These are phyloP conservation scores for Echium plantagineum DNA, from an alignment of 257 asterid genomes.

Conservation along the genomic window DNA sequence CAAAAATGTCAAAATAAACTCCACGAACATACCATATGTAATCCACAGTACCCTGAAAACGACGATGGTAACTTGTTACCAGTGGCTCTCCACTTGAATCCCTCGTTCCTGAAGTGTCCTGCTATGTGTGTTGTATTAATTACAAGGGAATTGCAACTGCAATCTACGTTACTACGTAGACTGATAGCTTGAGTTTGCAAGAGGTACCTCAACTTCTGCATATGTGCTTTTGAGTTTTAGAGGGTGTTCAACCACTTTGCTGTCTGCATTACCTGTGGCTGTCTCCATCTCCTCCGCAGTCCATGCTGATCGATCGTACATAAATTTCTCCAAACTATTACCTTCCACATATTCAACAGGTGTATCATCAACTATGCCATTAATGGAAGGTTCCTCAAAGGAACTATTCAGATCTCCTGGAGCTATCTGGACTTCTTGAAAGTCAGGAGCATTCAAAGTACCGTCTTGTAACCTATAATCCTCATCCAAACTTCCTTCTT, in stretches of 20 bases:
- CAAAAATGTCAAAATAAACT: background rate
- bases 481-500: conserved; percentile 19
- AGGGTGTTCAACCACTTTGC: conserved; percentile 58
- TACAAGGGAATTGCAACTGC: background rate
- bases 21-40: conserved; percentile 71
- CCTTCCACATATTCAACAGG: conserved; percentile 16
- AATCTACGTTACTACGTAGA: background rate
- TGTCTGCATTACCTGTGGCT: conserved; percentile 64
- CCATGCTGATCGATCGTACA: conserved; percentile 52
- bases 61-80: conserved; percentile 76
- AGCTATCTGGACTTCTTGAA: conserved; percentile 11
- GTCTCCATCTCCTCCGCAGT: conserved; percentile 66
- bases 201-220: conserved; percentile 61
- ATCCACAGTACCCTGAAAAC: conserved; percentile 84
- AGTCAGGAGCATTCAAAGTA: conserved; percentile 24
- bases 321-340: conserved; percentile 12
- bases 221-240: conserved; percentile 70
- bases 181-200: conserved; percentile 8
- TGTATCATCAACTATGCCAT: conserved; percentile 21
- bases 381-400: conserved; percentile 13
- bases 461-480: conserved; percentile 33
- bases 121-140: conserved; percentile 15
- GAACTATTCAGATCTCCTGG: conserved; percentile 10
- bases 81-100: conserved; percentile 79
- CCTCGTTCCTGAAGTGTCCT: conserved; percentile 55